Percentiles rank a stretch among this genome's conserved stretches.
phyloP scores from a whole-genome alignment of 805 yeast genomes.

The Myxozyma nipponensis region DNA sequence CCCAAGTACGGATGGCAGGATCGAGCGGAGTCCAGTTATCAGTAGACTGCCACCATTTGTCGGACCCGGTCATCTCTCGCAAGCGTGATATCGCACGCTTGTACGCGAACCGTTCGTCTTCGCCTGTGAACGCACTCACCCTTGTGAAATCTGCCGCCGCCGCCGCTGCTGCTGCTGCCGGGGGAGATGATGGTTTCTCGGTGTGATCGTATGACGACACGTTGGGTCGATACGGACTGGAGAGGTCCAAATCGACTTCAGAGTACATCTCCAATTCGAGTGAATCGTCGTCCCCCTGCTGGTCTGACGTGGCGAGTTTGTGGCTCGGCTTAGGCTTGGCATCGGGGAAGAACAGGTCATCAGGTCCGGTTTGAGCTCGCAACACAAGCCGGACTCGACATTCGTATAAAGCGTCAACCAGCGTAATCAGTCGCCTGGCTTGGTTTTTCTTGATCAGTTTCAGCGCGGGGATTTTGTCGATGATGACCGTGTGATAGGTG shows the following conservation, averaged over 20 bases:
- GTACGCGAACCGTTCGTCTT: constrained; percentile 71
- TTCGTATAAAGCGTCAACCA: constrained; percentile 67
- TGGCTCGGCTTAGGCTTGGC: constrained; percentile 32
- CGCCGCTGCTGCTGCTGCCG: neutral
- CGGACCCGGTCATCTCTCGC: constrained; percentile 54
- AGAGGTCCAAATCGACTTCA: constrained; percentile 55
- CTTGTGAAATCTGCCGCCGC: constrained; percentile 45
- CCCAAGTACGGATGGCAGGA: constrained; percentile 50
- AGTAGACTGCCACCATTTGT: constrained; percentile 46
- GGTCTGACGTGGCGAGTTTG: constrained; percentile 20
- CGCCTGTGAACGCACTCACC: constrained; percentile 62
- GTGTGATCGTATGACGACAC: constrained; percentile 58
- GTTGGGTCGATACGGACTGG: constrained; percentile 67
- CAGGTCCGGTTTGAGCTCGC: constrained; percentile 48
- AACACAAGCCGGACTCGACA: constrained; percentile 58
- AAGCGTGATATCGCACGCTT: constrained; percentile 67
- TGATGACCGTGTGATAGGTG: constrained; percentile 50
- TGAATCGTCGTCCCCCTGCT: constrained; percentile 33
- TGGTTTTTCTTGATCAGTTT: constrained; percentile 57
- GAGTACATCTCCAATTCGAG: constrained; percentile 67
- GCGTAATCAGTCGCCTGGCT: constrained; percentile 59
- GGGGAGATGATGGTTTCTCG: neutral
- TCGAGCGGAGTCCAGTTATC: constrained; percentile 60
- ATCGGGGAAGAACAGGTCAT: constrained; percentile 62
- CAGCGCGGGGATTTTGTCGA: constrained; percentile 60